Conservation (phyloP, 768 basidiomycete species). For the Chalciporus sphaerocephalus region DNA sequence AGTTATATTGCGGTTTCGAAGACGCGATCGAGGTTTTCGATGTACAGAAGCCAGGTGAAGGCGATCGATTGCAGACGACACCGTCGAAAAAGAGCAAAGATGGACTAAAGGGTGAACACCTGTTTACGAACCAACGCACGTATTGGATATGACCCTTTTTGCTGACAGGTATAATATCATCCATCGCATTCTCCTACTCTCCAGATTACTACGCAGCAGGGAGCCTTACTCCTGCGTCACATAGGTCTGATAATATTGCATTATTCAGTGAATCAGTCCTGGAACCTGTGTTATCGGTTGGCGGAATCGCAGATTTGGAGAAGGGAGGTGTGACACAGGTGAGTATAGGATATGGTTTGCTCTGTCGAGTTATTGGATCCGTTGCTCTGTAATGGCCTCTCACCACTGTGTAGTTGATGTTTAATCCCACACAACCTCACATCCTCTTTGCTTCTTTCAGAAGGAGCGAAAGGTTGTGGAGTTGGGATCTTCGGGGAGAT, state of each 20-base stretch:
- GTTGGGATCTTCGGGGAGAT: slow-evolving; percentile 76
- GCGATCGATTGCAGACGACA: slow-evolving; percentile 63
- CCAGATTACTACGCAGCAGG: slow-evolving; percentile 78
- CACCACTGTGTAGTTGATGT: slow-evolving; percentile 50
- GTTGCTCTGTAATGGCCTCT: too few species aligned
- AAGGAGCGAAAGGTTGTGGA: slow-evolving; percentile 51
- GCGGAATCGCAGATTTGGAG: slow-evolving; percentile 42
- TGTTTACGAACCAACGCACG: background rate
- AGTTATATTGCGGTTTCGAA: slow-evolving; percentile 90
- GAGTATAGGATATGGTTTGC: background rate
- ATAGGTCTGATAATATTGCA: slow-evolving; percentile 51
- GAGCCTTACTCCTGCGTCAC: slow-evolving; percentile 50
- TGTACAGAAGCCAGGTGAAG: slow-evolving; percentile 66
- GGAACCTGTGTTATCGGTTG: slow-evolving; percentile 58
- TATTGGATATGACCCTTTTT: background rate
- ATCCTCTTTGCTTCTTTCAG: slow-evolving; percentile 79
- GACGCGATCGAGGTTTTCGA: slow-evolving; percentile 86
- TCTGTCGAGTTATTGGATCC: too few species aligned
- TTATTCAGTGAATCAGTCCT: slow-evolving; percentile 60
- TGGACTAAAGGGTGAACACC: slow-evolving; percentile 75
- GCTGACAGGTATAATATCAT: slow-evolving; percentile 75
- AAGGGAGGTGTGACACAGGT: slow-evolving; percentile 49
- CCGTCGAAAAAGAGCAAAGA: slow-evolving; percentile 75
- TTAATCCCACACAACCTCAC: slow-evolving; percentile 69
- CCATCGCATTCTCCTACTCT: slow-evolving; percentile 69